These are phyloP conservation scores for Dalechampia spathulata DNA, from an alignment of 441 rosid genomes.

Conservation along the genomic window DNA sequence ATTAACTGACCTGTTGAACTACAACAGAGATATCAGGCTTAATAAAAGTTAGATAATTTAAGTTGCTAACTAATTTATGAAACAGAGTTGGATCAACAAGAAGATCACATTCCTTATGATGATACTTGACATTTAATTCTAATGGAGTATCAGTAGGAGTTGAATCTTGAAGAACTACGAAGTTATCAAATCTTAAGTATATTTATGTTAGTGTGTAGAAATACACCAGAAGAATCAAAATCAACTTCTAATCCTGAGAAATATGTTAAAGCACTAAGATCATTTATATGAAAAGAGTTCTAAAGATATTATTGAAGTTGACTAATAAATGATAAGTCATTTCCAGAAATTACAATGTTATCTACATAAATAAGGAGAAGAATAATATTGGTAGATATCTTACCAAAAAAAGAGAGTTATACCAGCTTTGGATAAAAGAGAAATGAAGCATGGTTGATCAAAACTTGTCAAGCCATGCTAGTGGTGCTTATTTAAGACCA, in stretches of 20 bases:
- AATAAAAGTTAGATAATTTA: neutral
- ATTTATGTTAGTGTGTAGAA: slow-evolving; percentile 5
- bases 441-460: neutral
- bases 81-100: neutral
- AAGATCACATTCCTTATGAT: neutral
- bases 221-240: neutral
- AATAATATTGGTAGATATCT: neutral
- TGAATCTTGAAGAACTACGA: neutral
- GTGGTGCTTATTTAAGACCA: neutral
- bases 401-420: neutral
- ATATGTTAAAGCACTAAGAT: neutral
- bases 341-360: neutral
- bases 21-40: neutral
- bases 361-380: neutral
- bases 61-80: neutral
- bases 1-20: neutral
- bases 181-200: neutral
- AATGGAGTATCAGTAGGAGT: neutral
- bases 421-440: neutral
- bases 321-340: neutral
- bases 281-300: neutral
- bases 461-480: slow-evolving; percentile 2
- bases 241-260: slow-evolving; percentile 3
- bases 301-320: neutral
- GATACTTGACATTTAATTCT: neutral